These are phyloP conservation scores for Brassica incana DNA, from an alignment of 345 rosid genomes.

Conservation along the genomic window DNA sequence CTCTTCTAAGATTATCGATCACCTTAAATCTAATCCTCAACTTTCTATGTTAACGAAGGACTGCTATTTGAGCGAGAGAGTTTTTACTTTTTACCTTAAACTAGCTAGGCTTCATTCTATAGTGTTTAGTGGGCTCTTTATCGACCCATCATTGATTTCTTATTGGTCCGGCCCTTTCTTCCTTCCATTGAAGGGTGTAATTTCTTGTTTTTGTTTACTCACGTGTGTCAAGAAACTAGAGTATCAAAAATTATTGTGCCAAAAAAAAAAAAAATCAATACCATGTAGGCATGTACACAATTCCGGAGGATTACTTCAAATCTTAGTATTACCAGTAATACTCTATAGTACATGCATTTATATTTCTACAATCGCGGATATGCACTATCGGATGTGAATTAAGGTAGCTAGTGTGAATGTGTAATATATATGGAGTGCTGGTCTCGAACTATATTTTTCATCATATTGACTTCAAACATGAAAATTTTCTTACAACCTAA, in stretches of 20 bases:
- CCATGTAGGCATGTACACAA: neutral
- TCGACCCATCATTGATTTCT: neutral
- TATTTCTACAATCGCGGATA: neutral
- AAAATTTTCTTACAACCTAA: neutral
- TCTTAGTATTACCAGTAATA: neutral
- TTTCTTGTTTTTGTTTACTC: neutral
- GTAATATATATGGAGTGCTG: neutral
- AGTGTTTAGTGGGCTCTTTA: neutral
- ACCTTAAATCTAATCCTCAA: neutral
- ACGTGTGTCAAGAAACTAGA: neutral
- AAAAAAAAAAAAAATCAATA: neutral
- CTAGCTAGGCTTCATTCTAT: neutral
- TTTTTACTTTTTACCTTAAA: neutral
- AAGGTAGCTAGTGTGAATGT: neutral
- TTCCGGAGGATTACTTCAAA: neutral
- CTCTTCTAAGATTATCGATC: neutral
- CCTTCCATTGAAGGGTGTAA: neutral
- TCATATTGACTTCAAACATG: slow-evolving; percentile 8
- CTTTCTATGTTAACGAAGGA: neutral
- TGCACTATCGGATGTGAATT: neutral
- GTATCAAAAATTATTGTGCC: neutral
- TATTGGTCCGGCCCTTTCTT: neutral
- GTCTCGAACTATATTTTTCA: neutral
- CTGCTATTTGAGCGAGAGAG: neutral
- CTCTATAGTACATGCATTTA: neutral